phyloP scores from a whole-genome alignment of 257 asterid species.

The Scutellaria minor region DNA sequence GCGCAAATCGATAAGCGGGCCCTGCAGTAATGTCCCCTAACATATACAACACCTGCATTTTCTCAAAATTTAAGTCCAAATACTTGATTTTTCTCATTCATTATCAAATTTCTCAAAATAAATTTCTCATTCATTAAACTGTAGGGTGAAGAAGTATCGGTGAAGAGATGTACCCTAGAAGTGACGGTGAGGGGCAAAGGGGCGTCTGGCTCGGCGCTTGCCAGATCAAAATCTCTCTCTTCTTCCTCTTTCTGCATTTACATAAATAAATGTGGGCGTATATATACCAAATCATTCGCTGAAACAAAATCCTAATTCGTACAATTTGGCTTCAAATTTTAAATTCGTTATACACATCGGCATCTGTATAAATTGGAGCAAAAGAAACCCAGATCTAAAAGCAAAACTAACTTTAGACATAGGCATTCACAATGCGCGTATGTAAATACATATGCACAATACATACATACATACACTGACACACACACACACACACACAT shows the following conservation, averaged over 20 bases:
- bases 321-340: constrained; percentile 21
- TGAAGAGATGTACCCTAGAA: constrained; percentile 68
- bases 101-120: background rate
- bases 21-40: constrained; percentile 96
- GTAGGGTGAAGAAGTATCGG: background rate
- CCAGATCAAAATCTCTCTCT: constrained; percentile 74
- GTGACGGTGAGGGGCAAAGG: constrained; percentile 96
- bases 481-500: too few relatives aligned
- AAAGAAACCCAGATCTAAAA: constrained; percentile 45
- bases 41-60: constrained; percentile 90
- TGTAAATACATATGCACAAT: background rate
- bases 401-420: constrained; percentile 25
- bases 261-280: constrained; percentile 15
- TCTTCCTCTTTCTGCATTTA: constrained; percentile 87
- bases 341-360: background rate
- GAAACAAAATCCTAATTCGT: constrained; percentile 17
- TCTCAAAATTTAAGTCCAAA: constrained; percentile 24
- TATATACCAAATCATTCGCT: constrained; percentile 18
- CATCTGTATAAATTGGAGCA: constrained; percentile 24
- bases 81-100: constrained; percentile 10
- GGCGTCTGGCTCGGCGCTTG: constrained; percentile 67
- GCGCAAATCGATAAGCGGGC: constrained; percentile 88
- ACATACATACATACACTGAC: background rate
- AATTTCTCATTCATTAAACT: background rate
- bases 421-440: constrained; percentile 13